Conservation (phyloP, 257 asterid species). For the Perilla frutescens region DNA sequence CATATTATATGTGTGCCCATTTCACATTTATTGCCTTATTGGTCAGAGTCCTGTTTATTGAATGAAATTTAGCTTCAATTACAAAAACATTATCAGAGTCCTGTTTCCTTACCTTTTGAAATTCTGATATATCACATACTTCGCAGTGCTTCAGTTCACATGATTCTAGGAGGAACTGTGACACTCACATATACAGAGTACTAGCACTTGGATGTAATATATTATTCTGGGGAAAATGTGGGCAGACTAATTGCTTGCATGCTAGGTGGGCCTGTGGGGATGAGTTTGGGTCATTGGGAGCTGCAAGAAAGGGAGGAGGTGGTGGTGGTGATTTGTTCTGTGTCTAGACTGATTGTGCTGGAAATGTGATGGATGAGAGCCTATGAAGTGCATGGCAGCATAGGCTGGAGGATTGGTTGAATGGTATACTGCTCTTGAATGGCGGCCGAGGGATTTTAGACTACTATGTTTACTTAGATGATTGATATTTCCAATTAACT, state of each 20-base stretch:
- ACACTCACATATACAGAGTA: neutral
- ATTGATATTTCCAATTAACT: too few species aligned
- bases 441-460: too few species aligned
- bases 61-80: neutral
- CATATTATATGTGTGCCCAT: neutral
- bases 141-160: neutral
- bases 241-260: neutral
- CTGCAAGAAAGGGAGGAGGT: neutral
- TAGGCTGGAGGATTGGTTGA: too few species aligned
- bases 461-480: too few species aligned
- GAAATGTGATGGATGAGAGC: neutral
- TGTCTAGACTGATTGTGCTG: neutral
- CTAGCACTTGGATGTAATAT: neutral
- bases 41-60: neutral
- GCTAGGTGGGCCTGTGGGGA: neutral
- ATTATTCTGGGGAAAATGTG: neutral
- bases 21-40: neutral
- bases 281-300: neutral
- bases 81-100: neutral
- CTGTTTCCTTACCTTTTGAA: slow-evolving; percentile 6
- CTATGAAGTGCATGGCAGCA: too few species aligned
- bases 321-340: neutral
- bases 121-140: neutral
- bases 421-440: too few species aligned
- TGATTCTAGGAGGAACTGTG: slow-evolving; percentile 18